Evolutionary conservation across 805 yeast species (phyloP).

Genomic region (Candida quercuum): DNA sequence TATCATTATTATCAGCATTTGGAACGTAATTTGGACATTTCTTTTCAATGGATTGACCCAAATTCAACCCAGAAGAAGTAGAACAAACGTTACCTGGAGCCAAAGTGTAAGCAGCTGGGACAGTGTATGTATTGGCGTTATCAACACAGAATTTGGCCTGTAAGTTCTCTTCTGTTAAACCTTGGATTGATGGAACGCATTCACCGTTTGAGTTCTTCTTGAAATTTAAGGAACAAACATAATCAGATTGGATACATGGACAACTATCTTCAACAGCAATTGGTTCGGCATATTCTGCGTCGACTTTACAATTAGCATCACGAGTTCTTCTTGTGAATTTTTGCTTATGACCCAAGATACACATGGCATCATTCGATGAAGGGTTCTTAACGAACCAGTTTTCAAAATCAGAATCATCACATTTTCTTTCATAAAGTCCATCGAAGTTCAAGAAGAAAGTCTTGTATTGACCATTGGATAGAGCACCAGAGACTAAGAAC

Average conservation of each 20-base stretch:
- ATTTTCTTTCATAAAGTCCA: constrained; percentile 41
- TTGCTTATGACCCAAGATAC: constrained; percentile 68
- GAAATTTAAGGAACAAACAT: constrained; percentile 63
- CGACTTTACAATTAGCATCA: constrained; percentile 52
- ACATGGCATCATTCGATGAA: constrained; percentile 29
- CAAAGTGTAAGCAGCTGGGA: constrained; percentile 34
- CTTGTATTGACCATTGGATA: constrained; percentile 14
- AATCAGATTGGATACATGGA: constrained; percentile 58
- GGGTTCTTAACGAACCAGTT: constrained; percentile 47
- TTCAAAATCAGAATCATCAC: constrained; percentile 52
- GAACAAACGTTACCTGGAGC: constrained; percentile 43
- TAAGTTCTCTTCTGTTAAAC: constrained; percentile 18
- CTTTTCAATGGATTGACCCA: constrained; percentile 11
- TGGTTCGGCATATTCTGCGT: constrained; percentile 31
- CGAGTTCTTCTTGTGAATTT: constrained; percentile 58
- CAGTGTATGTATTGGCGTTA: constrained; percentile 13
- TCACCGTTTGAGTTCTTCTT: constrained; percentile 28
- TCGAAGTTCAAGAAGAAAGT: constrained; percentile 46
- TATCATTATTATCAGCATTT: constrained; percentile 13
- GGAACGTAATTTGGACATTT: constrained; percentile 13
- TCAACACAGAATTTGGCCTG: constrained; percentile 26
- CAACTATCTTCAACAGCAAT: constrained; percentile 48
- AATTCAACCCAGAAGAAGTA: constrained; percentile 21
- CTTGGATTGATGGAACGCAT: constrained; percentile 40
- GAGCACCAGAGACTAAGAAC: constrained; percentile 46